Percentiles rank a stretch among this genome's conserved stretches.
These are phyloP conservation scores for Lasiodiplodia sp. DNA, from an alignment of 2,329 filamentous ascomycete species.

Conservation along the genomic window DNA sequence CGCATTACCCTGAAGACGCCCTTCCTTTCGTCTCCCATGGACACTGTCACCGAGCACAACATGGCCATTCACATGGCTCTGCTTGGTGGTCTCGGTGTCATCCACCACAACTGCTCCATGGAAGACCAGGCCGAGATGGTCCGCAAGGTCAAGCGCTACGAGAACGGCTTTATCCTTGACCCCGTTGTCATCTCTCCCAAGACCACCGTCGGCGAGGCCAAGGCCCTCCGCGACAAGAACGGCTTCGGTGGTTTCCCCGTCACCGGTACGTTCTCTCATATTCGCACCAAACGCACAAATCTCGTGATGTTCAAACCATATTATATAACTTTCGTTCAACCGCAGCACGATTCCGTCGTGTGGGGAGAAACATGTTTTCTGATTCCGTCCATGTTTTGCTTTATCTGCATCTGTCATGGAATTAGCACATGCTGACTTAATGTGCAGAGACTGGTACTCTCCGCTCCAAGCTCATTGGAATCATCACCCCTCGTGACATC, in stretches of 20 bases:
- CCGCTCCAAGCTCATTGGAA: constrained; percentile 94
- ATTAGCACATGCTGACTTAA: constrained; percentile 10
- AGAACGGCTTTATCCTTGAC: constrained; percentile 98
- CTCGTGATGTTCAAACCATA: constrained; percentile 77
- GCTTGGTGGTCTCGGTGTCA: constrained; percentile 88
- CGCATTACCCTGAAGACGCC: constrained; percentile 95
- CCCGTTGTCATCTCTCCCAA: constrained; percentile 88
- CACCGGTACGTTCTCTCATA: constrained; percentile 75
- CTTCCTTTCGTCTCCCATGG: constrained; percentile 98
- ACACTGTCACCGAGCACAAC: constrained; percentile 98
- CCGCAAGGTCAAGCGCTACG: constrained; percentile 97
- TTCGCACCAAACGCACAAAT: constrained; percentile 36
- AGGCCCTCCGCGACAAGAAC: constrained; percentile 95
- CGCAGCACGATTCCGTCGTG: constrained; percentile 83
- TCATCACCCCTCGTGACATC: constrained; percentile 96
- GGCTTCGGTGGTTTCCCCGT: constrained; percentile 98
- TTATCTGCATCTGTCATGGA: constrained; percentile 46
- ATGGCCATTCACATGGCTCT: constrained; percentile 99
- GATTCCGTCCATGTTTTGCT: constrained; percentile 45
- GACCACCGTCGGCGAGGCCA: constrained; percentile 90
- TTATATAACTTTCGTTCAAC: constrained; percentile 99
- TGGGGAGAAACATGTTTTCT: constrained; percentile 74
- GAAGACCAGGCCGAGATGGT: constrained; percentile 99
- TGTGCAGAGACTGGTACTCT: constrained; percentile 84
- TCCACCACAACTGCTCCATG: constrained; percentile 99